Base-by-base conservation (phyloP, 805 yeast genomes). In the Sugiyamaella boreocaroliniensis region DNA sequence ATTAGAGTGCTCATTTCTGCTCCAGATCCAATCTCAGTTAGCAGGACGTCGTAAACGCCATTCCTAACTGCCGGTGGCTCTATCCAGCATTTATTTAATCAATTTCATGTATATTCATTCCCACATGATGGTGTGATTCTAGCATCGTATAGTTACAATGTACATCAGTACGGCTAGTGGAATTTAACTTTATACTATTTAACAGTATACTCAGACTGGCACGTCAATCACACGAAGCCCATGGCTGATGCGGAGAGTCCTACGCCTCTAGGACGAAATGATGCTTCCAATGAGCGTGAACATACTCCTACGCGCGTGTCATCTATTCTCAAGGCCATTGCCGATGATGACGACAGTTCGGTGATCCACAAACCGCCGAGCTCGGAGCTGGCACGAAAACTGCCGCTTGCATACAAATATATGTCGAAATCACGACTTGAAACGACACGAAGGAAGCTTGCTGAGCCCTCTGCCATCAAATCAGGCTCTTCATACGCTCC, bases 401-500 rank as follows among this genome's bases (percentile, higher is more conserved):
- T 45, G 22, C 37, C 37, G 5, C 37, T 32, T 14, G 5, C 37
- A 32, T 45, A 45, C 32, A n/a, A 20, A 32, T 45, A 32, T n/a
- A 10, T 45, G 48, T 8, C 32, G 48, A 45, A 45, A 16, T 29
- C 41, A 18, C 40, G 48, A 6, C 29, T 16, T n/a, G 19, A 45
- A 19, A 29, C 29, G 26, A 19, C 41, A 9, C 40, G 32, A 34
- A 9, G 32, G 11, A 37, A 45, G 19, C 41, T 15, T 29, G 48
- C 29, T 4, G 26, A 29, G 11, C 32, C 19, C 9, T 29, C 29
- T 8, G 32, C 12, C 15, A n/a, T 16, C n/a, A 11, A 15, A 18
- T 34, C 32, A 14, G 41, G 14, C 2, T 29, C 48, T 19, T 29
- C 48, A 26, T 43, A 49, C 20, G 26, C 18, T 20, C 57, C 57